Evolutionary conservation across 2,329 filamentous ascomycete genomes (phyloP).

Genomic region (Aspergillus luchuensis): DNA sequence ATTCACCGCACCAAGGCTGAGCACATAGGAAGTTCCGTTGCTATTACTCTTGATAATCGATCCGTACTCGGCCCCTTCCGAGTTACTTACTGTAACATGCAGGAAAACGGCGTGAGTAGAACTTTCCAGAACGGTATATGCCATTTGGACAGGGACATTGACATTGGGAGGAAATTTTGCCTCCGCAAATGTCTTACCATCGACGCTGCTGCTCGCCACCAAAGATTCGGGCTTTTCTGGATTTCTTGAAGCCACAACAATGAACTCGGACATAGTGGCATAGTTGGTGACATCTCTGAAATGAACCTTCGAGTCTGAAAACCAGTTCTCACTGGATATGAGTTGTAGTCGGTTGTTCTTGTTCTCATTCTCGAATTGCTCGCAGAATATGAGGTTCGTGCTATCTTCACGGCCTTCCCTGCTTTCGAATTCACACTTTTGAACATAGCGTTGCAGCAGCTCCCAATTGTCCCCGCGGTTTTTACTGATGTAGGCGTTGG

Average conservation of each 20-base stretch:
- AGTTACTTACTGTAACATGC: conserved; percentile 78
- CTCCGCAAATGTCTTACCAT: conserved; percentile 78
- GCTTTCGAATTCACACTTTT: conserved; percentile 86
- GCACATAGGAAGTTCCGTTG: conserved; percentile 91
- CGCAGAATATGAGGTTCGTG: conserved; percentile 65
- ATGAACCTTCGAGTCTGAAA: conserved; percentile 64
- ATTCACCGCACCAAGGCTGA: conserved; percentile 81
- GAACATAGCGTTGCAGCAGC: conserved; percentile 70
- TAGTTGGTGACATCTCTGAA: conserved; percentile 78
- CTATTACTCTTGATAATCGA: conserved; percentile 97
- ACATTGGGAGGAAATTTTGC: conserved; percentile 88
- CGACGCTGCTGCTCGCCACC: conserved; percentile 78
- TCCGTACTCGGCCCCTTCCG: conserved; percentile 69
- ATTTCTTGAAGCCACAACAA: conserved; percentile 76
- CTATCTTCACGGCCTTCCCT: conserved; percentile 60
- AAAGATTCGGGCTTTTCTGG: conserved; percentile 66
- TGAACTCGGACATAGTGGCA: conserved; percentile 95
- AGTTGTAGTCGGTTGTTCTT: conserved; percentile 67
- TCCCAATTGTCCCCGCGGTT: conserved; percentile 82
- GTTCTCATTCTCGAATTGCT: conserved; percentile 65
- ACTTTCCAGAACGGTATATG: conserved; percentile 92
- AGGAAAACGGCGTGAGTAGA: conserved; percentile 93
- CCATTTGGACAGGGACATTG: conserved; percentile 72
- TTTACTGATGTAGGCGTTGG: conserved; percentile 72
- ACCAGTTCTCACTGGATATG: conserved; percentile 77